Base-by-base conservation (phyloP, 352 stramenopile species). In the Peronospora tabacina region DNA sequence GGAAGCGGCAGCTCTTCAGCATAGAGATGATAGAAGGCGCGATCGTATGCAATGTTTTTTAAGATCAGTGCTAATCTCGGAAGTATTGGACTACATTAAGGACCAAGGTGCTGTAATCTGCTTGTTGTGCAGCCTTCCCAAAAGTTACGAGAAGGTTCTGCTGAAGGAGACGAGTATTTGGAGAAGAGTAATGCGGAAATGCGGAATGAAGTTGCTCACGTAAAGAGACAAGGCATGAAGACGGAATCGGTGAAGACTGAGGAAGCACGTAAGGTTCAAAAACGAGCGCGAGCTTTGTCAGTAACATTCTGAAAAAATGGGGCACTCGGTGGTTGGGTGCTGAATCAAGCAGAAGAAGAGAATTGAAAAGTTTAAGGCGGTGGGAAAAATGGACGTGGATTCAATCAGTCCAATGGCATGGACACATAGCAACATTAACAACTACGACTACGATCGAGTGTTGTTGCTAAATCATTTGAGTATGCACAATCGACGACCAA, bases 261-360 rank as follows among this genome's bases (percentile, higher is more conserved):
- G 24, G 33, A 56, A 7, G 39, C 43, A 4, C 45, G 40, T 0
- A 56, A 43, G 9, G 50, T 65, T 57, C 38, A 65, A 24, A 7
- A 13, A 49, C 7, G 50, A 60, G 15, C 46, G 50, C 3, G 52
- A 16, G 17, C 43, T 37, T n/a, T n/a, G n/a, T n/a, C 44, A 46
- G 28, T 13, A 37, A 13, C 60, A 59, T 17, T 55, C 36, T 20
- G 32, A 41, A n/a, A 61, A 61, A 52, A 43, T 52, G 49, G 45
- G 41, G 44, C 37, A 61, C 22, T n/a, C 34, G 7, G 15, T 52
- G 0, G 50, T 54, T 1, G 44, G 46, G 56, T 64, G 42, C 56
- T 59, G 43, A 43, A 58, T 35, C 42, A 64, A 55, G 28, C 44
- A 61, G 52, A 61, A 55, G 41, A 39, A 53, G 2, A 44, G 52